Base-by-base conservation (phyloP, 495 filamentous ascomycete species). In the Talaromyces wortmannii region DNA sequence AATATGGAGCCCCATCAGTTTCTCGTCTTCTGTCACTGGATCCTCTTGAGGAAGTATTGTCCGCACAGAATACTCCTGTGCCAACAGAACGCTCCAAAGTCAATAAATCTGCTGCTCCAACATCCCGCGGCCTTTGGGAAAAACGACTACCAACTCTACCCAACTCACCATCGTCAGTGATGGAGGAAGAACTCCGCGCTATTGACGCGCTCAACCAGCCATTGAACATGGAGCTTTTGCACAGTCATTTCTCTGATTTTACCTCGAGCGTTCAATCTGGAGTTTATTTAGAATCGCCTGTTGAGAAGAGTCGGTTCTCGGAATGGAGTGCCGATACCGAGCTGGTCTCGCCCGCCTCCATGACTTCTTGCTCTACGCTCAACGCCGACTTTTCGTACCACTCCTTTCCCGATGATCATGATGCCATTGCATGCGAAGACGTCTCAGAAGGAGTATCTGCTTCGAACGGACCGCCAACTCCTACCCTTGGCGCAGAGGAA, bases 261-360 rank as follows among this genome's bases (percentile, higher is more conserved):
- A 77, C 67, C 2, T 71, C 73, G 45, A 65, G 64, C 16, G 67
- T 68, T 29, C 73, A 69, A 8, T 71, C 69, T 18, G 45, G 58
- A 7, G 48, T 61, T 23, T 58, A 55, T 40, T 16, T 36, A 6
- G 58, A 61, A 10, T 63, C 66, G 5, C 16, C 58, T 6, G 61
- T 55, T 11, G 71, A 77, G 46, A 59, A 52, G 54, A 78, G 73
- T 52, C 73, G 65, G n/a, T 78, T 78, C 52, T 78, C 74, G 0
- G 69, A 75, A 63, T 78, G 74, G 74, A 75, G 72, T 49, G 69
- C 71, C 4, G 70, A 75, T 45, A 74, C 64, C 6, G 72, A 74
- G 7, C 52, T 57, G 31, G 57, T 65, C 49, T 71, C 72, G 3
- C 68, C 67, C n/a, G 71, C 68, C 32, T 75, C 72, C 7, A 71